Conservation (phyloP, 257 asterid species). For the Haberlea rhodopensis region DNA sequence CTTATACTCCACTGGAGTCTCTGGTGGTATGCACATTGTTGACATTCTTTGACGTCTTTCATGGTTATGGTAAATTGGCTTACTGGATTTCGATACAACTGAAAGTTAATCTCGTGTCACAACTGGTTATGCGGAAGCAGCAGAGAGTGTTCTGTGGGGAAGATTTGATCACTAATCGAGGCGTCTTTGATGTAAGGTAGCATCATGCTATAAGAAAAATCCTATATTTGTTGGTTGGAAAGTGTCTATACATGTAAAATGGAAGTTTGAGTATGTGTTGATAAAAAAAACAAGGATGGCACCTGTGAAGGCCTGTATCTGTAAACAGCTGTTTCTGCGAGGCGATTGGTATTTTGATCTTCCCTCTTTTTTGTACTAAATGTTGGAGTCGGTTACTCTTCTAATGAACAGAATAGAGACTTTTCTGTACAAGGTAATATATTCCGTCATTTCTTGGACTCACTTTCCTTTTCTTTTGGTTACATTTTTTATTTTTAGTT, state of each 20-base stretch:
- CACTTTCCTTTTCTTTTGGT: too few relatives aligned
- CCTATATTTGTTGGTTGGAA: background rate
- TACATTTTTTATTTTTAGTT: too few relatives aligned
- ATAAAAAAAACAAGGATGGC: background rate
- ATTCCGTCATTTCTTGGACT: too few relatives aligned
- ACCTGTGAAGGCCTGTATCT: background rate
- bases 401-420: too few relatives aligned
- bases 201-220: background rate
- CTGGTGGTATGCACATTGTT: background rate
- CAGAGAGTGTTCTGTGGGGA: background rate
- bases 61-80: too few relatives aligned
- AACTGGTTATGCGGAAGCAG: background rate
- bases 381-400: too few relatives aligned
- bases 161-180: background rate
- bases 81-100: too few relatives aligned
- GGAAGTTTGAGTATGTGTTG: background rate
- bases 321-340: background rate
- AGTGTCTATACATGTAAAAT: background rate
- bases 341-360: background rate
- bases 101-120: too few relatives aligned
- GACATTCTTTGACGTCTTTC: background rate
- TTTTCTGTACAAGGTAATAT: too few relatives aligned
- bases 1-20: constrained; percentile 5
- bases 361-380: background rate
- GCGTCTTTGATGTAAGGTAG: background rate